Evolutionary conservation across 1,284 basidiomycete genomes (phyloP).

Genomic region (Ganoderma lingzhi): DNA sequence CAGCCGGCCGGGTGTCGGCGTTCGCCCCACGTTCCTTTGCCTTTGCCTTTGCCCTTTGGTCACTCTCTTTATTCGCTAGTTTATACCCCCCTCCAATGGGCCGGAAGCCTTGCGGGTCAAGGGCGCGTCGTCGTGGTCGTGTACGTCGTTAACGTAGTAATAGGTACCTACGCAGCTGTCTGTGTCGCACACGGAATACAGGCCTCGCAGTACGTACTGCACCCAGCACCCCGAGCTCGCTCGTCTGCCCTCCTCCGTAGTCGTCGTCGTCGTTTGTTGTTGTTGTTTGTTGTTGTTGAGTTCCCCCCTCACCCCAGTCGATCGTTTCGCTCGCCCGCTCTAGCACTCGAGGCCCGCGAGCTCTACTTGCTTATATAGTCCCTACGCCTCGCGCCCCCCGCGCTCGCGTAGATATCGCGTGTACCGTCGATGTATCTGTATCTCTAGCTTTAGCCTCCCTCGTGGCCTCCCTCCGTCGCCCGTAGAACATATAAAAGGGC

Average conservation of each 20-base stretch:
- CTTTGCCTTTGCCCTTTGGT: background rate
- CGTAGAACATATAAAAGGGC: constrained; percentile 7
- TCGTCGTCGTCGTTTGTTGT: background rate
- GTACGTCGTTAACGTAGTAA: constrained; percentile 13
- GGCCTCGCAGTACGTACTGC: constrained; percentile 6
- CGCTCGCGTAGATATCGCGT: background rate
- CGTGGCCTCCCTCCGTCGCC: background rate
- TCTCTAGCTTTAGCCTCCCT: background rate
- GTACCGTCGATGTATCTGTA: background rate
- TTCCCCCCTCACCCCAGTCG: background rate
- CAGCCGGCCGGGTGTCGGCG: background rate
- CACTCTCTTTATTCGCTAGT: constrained; percentile 13
- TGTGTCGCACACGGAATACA: constrained; percentile 12
- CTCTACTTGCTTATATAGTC: background rate
- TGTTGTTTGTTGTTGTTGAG: background rate
- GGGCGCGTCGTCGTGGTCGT: constrained; percentile 4
- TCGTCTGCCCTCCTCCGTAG: background rate
- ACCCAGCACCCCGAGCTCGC: background rate
- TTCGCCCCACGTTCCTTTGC: constrained; percentile 8
- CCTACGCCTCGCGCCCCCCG: no score
- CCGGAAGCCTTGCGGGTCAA: constrained; percentile 13
- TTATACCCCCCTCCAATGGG: constrained; percentile 12
- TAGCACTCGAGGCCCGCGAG: background rate
- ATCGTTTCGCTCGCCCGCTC: background rate
- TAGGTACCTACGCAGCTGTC: constrained; percentile 7